Percentiles rank a stretch among this genome's conserved stretches.
Conservation (phyloP, 768 basidiomycete genomes). For the Panaeolus papilionaceus region DNA sequence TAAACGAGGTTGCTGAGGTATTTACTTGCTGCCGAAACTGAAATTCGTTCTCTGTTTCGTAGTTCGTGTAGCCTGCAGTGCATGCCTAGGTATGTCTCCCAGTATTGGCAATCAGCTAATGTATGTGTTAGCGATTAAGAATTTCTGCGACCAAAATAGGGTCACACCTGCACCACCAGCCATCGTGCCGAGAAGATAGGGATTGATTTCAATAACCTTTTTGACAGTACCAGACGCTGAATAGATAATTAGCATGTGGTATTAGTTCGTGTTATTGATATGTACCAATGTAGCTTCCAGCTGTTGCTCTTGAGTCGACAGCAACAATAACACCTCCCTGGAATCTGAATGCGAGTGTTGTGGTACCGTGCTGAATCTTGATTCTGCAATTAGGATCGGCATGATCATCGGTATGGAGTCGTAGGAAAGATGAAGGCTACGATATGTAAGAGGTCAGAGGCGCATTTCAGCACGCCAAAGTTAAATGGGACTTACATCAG, state of each 20-base stretch:
- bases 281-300: slow-evolving; percentile 95
- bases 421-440: slow-evolving; percentile 90
- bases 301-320: slow-evolving; percentile 98
- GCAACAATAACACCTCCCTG: slow-evolving; percentile 98
- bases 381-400: slow-evolving; percentile 95
- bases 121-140: slow-evolving; percentile 17
- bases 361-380: slow-evolving; percentile 99
- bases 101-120: slow-evolving; percentile 91
- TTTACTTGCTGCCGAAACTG: slow-evolving; percentile 98
- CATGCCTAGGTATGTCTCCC: slow-evolving; percentile 99
- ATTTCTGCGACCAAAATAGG: not conserved
- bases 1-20: slow-evolving; percentile 98
- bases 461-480: not conserved
- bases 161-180: slow-evolving; percentile 91
- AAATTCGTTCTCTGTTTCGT: slow-evolving; percentile 95
- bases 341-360: slow-evolving; percentile 96
- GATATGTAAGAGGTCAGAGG: slow-evolving; percentile 20
- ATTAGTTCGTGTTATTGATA: slow-evolving; percentile 18
- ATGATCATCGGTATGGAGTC: slow-evolving; percentile 93
- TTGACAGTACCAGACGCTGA: slow-evolving; percentile 96
- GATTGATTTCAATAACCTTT: slow-evolving; percentile 99
- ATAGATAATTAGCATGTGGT: slow-evolving; percentile 17
- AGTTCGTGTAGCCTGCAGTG: slow-evolving; percentile 97
- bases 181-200: slow-evolving; percentile 99
- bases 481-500: slow-evolving; percentile 64